phyloP scores from a whole-genome alignment of 2,329 filamentous ascomycete species.

The Cladosporium sphaerospermum region DNA sequence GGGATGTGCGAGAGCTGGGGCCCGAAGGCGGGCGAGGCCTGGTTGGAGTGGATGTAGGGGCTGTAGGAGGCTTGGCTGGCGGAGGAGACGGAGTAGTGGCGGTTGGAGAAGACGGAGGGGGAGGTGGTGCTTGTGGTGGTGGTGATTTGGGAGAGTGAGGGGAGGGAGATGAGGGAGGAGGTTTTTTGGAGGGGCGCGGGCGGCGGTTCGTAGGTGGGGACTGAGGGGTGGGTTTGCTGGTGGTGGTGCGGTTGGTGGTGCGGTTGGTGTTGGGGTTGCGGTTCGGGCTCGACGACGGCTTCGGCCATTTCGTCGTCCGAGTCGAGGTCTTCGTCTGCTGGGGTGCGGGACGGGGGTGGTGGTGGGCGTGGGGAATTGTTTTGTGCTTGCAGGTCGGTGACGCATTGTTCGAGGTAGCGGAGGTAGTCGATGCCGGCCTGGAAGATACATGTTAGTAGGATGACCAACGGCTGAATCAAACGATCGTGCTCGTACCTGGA shows the following conservation, averaged over 20 bases:
- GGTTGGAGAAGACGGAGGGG: slow-evolving; percentile 22
- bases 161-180: slow-evolving; percentile 32
- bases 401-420: slow-evolving; percentile 85
- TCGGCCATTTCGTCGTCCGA: slow-evolving; percentile 58
- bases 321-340: slow-evolving; percentile 38
- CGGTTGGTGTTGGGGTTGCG: not conserved
- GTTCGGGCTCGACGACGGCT: slow-evolving; percentile 18
- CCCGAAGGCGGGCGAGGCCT: slow-evolving; percentile 54
- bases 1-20: slow-evolving; percentile 34
- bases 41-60: slow-evolving; percentile 39
- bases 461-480: not conserved
- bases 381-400: slow-evolving; percentile 66
- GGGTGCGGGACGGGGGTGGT: slow-evolving; percentile 15
- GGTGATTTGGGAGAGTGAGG: slow-evolving; percentile 31
- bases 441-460: not conserved
- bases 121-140: slow-evolving; percentile 33
- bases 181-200: slow-evolving; percentile 18
- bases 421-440: slow-evolving; percentile 96
- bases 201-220: slow-evolving; percentile 29
- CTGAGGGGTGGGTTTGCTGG: slow-evolving; percentile 3
- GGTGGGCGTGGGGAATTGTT: slow-evolving; percentile 26
- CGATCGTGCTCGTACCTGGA: slow-evolving; percentile 59
- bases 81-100: slow-evolving; percentile 36
- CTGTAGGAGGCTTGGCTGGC: slow-evolving; percentile 28
- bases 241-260: not conserved